These are phyloP conservation scores for Leccinum truebloodii DNA, from an alignment of 768 basidiomycete species.

Conservation along the genomic window DNA sequence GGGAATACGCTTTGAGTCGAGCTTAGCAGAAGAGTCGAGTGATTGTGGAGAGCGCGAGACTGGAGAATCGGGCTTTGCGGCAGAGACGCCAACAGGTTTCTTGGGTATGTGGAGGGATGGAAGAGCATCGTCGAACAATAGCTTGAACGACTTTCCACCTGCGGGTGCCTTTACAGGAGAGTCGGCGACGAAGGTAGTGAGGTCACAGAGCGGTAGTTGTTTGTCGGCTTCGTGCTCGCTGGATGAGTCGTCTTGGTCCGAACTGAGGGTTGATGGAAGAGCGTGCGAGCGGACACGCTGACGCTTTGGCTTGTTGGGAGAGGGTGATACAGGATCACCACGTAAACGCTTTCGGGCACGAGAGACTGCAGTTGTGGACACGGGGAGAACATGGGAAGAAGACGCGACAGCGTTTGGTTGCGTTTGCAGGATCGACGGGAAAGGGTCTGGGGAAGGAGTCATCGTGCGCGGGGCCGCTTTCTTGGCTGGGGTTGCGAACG, in stretches of 20 bases:
- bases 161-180: conserved; percentile 67
- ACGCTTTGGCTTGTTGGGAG: conserved; percentile 76
- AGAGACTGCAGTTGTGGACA: conserved; percentile 47
- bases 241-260: conserved; percentile 28
- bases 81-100: conserved; percentile 12
- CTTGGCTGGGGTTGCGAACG: conserved; percentile 47
- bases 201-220: conserved; percentile 27
- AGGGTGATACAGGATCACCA: conserved; percentile 82
- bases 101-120: conserved; percentile 20
- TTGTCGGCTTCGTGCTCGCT: conserved; percentile 41
- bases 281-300: conserved; percentile 52
- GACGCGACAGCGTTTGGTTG: conserved; percentile 5
- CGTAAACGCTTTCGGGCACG: conserved; percentile 80
- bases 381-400: conserved; percentile 21
- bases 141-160: conserved; percentile 61
- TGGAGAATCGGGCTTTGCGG: conserved; percentile 27
- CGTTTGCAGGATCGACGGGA: conserved; percentile 35
- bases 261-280: conserved; percentile 38
- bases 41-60: background rate
- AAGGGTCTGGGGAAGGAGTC: conserved; percentile 42
- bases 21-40: conserved; percentile 2
- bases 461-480: conserved; percentile 25
- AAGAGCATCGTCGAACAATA: conserved; percentile 62
- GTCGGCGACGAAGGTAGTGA: conserved; percentile 60
- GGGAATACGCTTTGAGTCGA: conserved; percentile 4